A percentile compares a stretch with the other conserved stretches of the same genome.
These are phyloP conservation scores for Vanilla planifolia DNA, from an alignment of 106 monocot genomes.

Conservation along the genomic window DNA sequence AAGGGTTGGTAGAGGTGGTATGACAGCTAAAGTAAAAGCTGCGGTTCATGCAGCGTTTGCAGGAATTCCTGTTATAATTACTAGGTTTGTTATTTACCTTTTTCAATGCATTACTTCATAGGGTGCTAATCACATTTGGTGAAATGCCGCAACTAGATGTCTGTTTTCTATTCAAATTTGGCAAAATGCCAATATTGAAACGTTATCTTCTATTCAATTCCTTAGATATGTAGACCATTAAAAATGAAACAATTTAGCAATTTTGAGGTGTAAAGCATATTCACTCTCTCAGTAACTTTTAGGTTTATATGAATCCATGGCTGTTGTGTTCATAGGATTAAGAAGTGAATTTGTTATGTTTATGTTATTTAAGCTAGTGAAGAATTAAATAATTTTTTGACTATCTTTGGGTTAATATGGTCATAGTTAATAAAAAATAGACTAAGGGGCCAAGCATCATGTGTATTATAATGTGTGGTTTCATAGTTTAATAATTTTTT, in stretches of 20 bases:
- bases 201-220: neutral
- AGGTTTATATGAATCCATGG: too few species aligned
- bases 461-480: too few species aligned
- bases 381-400: too few species aligned
- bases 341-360: too few species aligned
- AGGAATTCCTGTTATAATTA: conserved; percentile 82
- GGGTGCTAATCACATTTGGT: neutral
- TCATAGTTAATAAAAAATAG: too few species aligned
- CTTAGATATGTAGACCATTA: neutral
- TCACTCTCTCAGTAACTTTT: too few species aligned
- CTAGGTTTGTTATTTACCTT: conserved; percentile 40
- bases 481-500: too few species aligned
- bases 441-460: too few species aligned
- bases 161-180: neutral
- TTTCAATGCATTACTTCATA: neutral
- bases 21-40: conserved; percentile 92
- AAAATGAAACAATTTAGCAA: neutral
- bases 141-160: neutral
- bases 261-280: neutral
- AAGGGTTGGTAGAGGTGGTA: conserved; percentile 91
- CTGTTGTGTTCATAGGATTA: too few species aligned
- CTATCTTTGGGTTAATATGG: too few species aligned
- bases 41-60: conserved; percentile 65
- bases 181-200: neutral
- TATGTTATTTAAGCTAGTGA: too few species aligned